Conservation (phyloP, 768 basidiomycete genomes). For the Austroboletus eburneus region DNA sequence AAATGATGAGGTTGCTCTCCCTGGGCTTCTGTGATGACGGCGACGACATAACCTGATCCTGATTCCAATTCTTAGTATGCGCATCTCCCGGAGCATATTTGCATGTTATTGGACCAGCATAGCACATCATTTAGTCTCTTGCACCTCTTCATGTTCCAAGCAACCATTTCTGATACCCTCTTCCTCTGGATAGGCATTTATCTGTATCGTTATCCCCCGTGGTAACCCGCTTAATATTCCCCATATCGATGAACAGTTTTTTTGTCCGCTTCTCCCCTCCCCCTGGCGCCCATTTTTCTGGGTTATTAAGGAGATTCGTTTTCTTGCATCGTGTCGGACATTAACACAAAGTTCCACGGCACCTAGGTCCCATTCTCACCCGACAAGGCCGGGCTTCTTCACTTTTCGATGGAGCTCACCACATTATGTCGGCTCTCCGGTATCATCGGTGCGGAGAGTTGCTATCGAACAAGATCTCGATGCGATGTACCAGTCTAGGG, state of each 20-base stretch:
- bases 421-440: too few species aligned
- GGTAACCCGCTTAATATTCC: not conserved
- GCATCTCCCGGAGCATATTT: constrained; percentile 15
- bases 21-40: constrained; percentile 5
- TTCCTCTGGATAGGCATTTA: constrained; percentile 4
- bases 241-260: not conserved
- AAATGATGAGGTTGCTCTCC: constrained; percentile 1
- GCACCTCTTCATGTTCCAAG: constrained; percentile 10
- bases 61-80: constrained; percentile 7
- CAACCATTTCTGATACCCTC: constrained; percentile 6
- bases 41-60: constrained; percentile 2
- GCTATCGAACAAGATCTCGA: too few species aligned
- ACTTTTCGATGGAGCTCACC: too few species aligned
- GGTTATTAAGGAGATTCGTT: not conserved
- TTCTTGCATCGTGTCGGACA: too few species aligned
- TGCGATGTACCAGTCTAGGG: too few species aligned
- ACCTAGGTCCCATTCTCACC: too few species aligned
- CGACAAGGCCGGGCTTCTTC: too few species aligned
- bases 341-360: too few species aligned
- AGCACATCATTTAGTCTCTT: constrained; percentile 12
- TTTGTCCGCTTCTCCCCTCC: not conserved
- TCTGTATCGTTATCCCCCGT: not conserved
- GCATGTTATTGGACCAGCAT: constrained; percentile 23
- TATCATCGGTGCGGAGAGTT: too few species aligned
- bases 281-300: not conserved